phyloP scores from a whole-genome alignment of 177 flowering plant species.

The Vitis hybrid region DNA sequence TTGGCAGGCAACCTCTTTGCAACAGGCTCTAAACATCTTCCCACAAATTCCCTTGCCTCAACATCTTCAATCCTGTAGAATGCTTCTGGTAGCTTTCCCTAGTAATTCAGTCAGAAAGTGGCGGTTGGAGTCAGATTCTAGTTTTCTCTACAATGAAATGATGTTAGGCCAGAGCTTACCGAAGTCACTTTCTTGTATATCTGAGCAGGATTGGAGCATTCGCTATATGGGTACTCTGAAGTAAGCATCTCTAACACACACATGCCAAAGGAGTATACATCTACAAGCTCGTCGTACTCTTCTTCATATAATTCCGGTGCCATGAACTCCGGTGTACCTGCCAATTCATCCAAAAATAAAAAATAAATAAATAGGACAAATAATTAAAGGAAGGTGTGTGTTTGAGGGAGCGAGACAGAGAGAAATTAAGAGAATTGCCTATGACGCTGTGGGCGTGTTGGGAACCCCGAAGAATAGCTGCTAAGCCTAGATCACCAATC shows the following conservation, averaged over 20 bases:
- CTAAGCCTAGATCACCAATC: constrained; percentile 92
- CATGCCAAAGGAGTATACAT: constrained; percentile 94
- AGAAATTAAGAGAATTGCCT: constrained; percentile 32
- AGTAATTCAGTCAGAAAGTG: constrained; percentile 1
- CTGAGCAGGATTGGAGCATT: constrained; percentile 86
- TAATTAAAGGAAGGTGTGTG: neutral
- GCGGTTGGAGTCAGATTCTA: too few species aligned
- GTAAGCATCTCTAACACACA: constrained; percentile 91
- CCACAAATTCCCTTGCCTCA: constrained; percentile 63
- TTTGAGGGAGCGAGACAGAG: neutral
- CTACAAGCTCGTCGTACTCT: constrained; percentile 84
- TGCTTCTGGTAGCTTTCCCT: constrained; percentile 84
- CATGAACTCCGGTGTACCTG: constrained; percentile 97
- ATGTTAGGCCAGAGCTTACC: constrained; percentile 31
- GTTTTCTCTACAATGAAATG: too few species aligned
- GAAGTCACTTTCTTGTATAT: constrained; percentile 95
- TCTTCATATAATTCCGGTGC: constrained; percentile 93
- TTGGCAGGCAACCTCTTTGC: constrained; percentile 62
- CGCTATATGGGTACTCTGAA: constrained; percentile 78
- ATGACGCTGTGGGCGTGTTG: constrained; percentile 87
- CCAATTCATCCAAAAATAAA: neutral
- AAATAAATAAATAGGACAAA: too few species aligned
- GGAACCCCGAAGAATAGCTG: constrained; percentile 69
- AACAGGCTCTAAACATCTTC: constrained; percentile 59
- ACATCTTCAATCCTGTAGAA: constrained; percentile 54